Conservation (phyloP, 495 filamentous ascomycete species). For the Penicillium goetzii region DNA sequence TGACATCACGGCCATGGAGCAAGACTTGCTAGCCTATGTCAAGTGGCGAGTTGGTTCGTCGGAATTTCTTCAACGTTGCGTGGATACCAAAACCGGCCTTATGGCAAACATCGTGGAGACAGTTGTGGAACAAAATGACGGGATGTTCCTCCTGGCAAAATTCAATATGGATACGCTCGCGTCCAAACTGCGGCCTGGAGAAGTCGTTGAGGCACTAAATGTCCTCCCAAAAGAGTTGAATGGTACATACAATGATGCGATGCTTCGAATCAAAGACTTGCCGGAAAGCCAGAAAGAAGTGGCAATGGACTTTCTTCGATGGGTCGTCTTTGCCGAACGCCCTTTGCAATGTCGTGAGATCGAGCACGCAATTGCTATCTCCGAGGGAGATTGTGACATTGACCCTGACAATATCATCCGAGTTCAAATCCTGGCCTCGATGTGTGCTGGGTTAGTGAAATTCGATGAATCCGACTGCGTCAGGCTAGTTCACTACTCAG, state of each 20-base stretch:
- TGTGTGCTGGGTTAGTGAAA: conserved; percentile 10
- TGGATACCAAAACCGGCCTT: conserved; percentile 4
- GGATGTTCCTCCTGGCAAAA: conserved; percentile 12
- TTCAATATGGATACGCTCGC: conserved; percentile 15
- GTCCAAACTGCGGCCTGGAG: conserved; percentile 9
- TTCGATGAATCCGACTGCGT: conserved; percentile 14
- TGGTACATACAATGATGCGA: conserved; percentile 11
- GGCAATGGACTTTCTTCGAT: conserved; percentile 7
- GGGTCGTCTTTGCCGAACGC: conserved; percentile 14
- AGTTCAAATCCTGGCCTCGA: conserved; percentile 8
- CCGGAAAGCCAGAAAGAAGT: conserved; percentile 4
- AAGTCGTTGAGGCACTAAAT: conserved; percentile 3
- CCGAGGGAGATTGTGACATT: neutral
- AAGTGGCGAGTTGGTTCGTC: conserved; percentile 13
- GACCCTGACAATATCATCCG: conserved; percentile 11
- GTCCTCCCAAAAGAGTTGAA: conserved; percentile 8
- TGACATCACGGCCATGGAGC: conserved; percentile 10
- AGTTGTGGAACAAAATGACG: conserved; percentile 9
- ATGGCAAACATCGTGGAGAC: conserved; percentile 9
- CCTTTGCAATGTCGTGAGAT: conserved; percentile 8
- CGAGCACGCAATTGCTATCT: conserved; percentile 12
- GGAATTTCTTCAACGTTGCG: conserved; percentile 12
- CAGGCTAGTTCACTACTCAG: conserved; percentile 8
- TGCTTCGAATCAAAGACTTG: conserved; percentile 8
- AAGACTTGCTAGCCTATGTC: conserved; percentile 8